A percentile compares a stretch with the other conserved stretches of the same genome.
phyloP scores from a whole-genome alignment of 345 rosid genomes.

The Eucalyptus albens region DNA sequence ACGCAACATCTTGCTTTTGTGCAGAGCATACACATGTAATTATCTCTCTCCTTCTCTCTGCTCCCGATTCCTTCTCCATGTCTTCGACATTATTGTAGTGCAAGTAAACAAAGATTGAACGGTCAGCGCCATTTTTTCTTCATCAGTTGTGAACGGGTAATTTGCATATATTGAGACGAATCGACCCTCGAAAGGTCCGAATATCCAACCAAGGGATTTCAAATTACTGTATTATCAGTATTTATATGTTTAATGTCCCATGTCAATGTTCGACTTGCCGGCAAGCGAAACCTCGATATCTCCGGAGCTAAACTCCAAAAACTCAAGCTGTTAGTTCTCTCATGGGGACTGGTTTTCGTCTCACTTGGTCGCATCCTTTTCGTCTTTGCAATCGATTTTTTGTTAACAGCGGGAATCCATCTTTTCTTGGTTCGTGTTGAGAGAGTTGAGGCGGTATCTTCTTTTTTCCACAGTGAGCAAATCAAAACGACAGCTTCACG shows the following conservation, averaged over 20 bases:
- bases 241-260: background rate
- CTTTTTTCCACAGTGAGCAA: background rate
- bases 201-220: background rate
- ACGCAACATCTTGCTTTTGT: background rate
- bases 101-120: background rate
- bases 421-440: background rate
- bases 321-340: background rate
- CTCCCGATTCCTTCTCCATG: background rate
- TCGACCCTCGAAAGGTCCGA: background rate
- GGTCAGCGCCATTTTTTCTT: background rate
- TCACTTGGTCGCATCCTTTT: background rate
- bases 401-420: background rate
- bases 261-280: background rate
- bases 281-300: background rate
- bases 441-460: background rate
- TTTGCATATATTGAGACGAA: background rate
- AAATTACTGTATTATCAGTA: background rate
- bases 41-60: background rate
- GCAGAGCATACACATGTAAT: background rate
- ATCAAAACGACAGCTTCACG: background rate
- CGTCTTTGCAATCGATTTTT: background rate
- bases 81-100: background rate
- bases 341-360: background rate
- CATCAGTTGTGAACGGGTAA: background rate
- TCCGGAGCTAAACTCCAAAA: background rate